These are phyloP conservation scores for Penicillium dipodomyicola DNA, from an alignment of 495 filamentous ascomycete genomes.

Conservation along the genomic window DNA sequence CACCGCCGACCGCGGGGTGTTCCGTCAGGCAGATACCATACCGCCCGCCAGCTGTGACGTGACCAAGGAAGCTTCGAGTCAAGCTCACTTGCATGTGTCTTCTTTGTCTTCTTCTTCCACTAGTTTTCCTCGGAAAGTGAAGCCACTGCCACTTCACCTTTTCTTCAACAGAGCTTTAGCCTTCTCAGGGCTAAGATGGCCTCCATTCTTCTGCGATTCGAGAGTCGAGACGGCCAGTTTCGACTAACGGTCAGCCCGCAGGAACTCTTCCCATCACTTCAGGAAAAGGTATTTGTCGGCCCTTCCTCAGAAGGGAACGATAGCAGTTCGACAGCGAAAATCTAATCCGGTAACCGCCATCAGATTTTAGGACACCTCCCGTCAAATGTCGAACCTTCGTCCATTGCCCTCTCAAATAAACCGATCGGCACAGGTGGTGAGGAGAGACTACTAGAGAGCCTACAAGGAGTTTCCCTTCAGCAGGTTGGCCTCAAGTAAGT, in stretches of 20 bases:
- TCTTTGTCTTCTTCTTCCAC: constrained; percentile 10
- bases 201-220: constrained; percentile 51
- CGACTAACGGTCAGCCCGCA: constrained; percentile 48
- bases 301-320: not conserved
- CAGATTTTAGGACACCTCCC: constrained; percentile 65
- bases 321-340: not conserved
- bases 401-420: constrained; percentile 76
- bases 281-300: constrained; percentile 37
- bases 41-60: constrained; percentile 31
- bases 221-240: constrained; percentile 57
- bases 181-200: constrained; percentile 33
- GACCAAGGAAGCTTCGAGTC: constrained; percentile 19
- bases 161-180: not conserved
- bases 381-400: constrained; percentile 66
- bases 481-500: constrained; percentile 69
- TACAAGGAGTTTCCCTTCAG: constrained; percentile 65
- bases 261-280: constrained; percentile 46
- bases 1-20: not conserved
- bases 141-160: not conserved
- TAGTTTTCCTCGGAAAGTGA: not conserved
- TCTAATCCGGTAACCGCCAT: constrained; percentile 6
- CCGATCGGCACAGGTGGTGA: constrained; percentile 73
- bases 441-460: constrained; percentile 62
- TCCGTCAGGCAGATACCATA: constrained; percentile 16
- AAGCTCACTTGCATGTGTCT: constrained; percentile 10